A percentile compares a stretch with the other conserved stretches of the same genome.
phyloP scores from a whole-genome alignment of 2,329 filamentous ascomycete species.

The Fusarium luffae region DNA sequence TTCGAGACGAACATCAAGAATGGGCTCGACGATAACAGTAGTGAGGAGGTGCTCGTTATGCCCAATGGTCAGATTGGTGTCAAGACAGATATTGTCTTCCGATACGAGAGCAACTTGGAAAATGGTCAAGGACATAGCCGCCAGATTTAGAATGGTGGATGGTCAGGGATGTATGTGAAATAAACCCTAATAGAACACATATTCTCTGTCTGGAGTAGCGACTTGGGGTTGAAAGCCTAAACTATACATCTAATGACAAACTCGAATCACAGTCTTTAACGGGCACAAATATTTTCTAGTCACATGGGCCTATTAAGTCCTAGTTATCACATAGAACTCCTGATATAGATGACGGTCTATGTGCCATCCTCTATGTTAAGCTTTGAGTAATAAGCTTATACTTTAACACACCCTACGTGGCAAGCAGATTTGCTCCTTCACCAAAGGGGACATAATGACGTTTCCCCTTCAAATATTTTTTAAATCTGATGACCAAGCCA shows the following conservation, averaged over 20 bases:
- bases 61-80: constrained; percentile 22
- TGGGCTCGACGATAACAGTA: constrained; percentile 15
- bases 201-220: neutral
- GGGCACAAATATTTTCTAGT: neutral
- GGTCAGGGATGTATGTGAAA: accelerated
- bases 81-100: constrained; percentile 23
- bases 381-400: no score
- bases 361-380: no score
- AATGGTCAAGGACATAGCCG: neutral
- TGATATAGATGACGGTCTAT: neutral
- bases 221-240: neutral
- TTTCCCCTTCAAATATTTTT: no score
- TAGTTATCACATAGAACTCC: neutral
- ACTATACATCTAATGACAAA: neutral
- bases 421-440: no score
- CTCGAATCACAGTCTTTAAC: neutral
- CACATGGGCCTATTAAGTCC: neutral
- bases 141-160: neutral
- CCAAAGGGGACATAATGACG: no score
- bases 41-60: constrained; percentile 25
- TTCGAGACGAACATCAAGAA: constrained; percentile 22
- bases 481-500: no score
- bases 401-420: no score
- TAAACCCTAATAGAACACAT: neutral
- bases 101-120: constrained; percentile 12